These are phyloP conservation scores for Taxillus chinensis DNA, from an alignment of 164 flowering plant genomes.

Conservation along the genomic window DNA sequence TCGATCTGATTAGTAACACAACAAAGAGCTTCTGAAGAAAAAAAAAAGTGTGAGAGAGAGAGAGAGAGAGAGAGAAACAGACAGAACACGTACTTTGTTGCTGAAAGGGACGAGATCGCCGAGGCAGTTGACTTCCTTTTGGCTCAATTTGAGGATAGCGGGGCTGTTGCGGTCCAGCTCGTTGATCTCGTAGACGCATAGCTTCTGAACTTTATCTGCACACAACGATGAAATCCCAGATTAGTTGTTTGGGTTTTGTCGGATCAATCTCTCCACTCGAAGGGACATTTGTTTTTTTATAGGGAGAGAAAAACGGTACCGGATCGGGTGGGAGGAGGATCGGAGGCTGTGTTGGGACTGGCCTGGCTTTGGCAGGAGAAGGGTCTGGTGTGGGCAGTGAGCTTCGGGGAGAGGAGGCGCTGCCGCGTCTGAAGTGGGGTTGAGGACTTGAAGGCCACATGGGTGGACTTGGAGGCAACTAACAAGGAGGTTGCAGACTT, in stretches of 20 bases:
- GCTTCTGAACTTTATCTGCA: constrained; percentile 47
- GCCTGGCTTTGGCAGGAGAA: constrained; percentile 28
- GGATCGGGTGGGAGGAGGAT: constrained; percentile 10
- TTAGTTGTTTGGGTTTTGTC: not conserved
- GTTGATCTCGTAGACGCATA: constrained; percentile 58
- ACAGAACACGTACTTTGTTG: constrained; percentile 25
- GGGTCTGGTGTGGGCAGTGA: constrained; percentile 9
- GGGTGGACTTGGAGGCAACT: not conserved
- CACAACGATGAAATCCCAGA: not conserved
- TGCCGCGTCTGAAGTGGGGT: constrained; percentile 9
- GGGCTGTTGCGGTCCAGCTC: constrained; percentile 71
- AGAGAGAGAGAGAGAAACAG: not conserved
- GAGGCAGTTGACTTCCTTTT: constrained; percentile 37
- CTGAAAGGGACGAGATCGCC: constrained; percentile 68
- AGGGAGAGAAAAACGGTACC: constrained; percentile 10
- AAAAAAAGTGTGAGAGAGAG: not conserved
- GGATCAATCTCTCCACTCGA: not conserved
- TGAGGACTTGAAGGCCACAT: constrained; percentile 5
- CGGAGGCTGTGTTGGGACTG: not conserved
- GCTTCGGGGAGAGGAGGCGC: not conserved
- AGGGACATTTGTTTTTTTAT: not conserved
- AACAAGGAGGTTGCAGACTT: constrained; percentile 25
- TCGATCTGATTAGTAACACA: too few relatives aligned
- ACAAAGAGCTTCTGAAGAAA: too few relatives aligned
- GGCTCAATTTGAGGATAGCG: constrained; percentile 43